These are phyloP conservation scores for Paramecium tetraurelia DNA, from an alignment of 73 alveolate species.

Conservation along the genomic window DNA sequence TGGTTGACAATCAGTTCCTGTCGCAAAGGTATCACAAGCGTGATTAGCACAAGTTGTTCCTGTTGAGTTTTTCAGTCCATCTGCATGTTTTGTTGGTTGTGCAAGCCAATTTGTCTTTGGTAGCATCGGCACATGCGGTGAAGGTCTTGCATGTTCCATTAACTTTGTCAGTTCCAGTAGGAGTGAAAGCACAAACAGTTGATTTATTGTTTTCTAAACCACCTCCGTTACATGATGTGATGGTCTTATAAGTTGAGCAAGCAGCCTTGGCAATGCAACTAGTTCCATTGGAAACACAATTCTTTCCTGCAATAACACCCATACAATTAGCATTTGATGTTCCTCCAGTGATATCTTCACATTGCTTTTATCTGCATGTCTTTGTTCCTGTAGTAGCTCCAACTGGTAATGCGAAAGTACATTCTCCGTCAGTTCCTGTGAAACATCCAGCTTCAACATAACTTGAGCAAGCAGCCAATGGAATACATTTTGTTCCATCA, in stretches of 20 bases:
- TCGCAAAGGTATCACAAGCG: background rate
- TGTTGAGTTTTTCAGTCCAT: background rate
- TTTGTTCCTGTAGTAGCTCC: background rate
- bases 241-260: background rate
- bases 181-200: constrained; percentile 16
- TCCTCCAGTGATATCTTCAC: background rate
- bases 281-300: background rate
- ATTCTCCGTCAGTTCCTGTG: constrained; percentile 11
- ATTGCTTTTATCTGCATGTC: background rate
- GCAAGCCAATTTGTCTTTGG: constrained; percentile 18
- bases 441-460: constrained; percentile 26
- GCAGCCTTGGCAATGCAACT: background rate
- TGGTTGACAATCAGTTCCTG: constrained; percentile 21
- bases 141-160: background rate
- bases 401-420: background rate
- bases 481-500: constrained; percentile 28
- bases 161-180: background rate
- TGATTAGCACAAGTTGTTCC: background rate
- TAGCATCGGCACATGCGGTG: background rate
- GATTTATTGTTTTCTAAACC: background rate
- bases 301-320: background rate
- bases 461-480: background rate
- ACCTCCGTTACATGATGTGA: background rate
- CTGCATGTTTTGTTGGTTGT: background rate
- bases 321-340: background rate